Conservation (phyloP, 75 land plant genomes). For the Sequoiadendron giganteum region DNA sequence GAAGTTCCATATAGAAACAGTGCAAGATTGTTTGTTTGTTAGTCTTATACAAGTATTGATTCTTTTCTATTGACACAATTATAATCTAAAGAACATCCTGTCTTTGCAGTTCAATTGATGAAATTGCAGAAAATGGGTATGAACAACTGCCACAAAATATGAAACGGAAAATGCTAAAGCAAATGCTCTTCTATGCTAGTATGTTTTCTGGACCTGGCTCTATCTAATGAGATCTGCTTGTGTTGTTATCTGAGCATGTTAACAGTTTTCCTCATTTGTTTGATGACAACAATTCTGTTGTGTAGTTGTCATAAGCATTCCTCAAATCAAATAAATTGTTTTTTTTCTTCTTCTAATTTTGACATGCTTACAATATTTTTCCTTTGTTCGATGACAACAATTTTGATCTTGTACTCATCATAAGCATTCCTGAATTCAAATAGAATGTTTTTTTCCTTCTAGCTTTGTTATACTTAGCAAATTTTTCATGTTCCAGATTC, state of each 20-base stretch:
- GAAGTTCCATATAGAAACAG: not conserved
- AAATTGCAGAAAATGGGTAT: not conserved
- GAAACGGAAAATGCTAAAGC: constrained; percentile 37
- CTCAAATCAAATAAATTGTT: not conserved
- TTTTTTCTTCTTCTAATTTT: not conserved
- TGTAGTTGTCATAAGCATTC: not conserved
- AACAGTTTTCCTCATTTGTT: not conserved
- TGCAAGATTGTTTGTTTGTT: not conserved
- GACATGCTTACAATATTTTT: not conserved
- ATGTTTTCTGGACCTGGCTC: constrained; percentile 3
- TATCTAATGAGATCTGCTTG: not conserved
- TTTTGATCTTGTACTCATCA: no score
- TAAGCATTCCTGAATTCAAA: no score
- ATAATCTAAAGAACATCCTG: not conserved
- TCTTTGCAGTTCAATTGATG: constrained; percentile 6
- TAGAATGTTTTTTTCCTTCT: not conserved
- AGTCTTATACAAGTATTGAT: not conserved
- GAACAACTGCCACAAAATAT: constrained; percentile 14
- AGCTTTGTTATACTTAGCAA: not conserved
- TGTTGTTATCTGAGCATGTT: not conserved
- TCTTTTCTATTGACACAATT: not conserved
- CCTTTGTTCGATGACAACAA: no score
- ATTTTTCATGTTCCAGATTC: not conserved
- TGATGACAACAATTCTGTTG: not conserved
- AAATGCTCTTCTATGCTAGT: constrained; percentile 30